phyloP scores from a whole-genome alignment of 345 rosid species.

The Eucalyptus cloeziana region DNA sequence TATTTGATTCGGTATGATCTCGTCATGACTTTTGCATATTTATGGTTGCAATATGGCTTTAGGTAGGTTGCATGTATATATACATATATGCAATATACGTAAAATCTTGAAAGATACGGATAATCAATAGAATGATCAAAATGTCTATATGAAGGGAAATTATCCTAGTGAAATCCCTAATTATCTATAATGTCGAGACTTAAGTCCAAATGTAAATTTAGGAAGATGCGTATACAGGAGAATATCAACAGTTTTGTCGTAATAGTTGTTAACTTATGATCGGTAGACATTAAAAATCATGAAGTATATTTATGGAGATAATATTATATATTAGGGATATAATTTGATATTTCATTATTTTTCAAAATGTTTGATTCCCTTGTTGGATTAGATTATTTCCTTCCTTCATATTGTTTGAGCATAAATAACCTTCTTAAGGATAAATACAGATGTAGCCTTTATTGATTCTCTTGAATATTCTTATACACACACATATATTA shows the following conservation, averaged over 20 bases:
- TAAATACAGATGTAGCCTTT: neutral
- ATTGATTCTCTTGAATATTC: neutral
- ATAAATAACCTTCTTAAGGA: neutral
- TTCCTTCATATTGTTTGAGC: neutral
- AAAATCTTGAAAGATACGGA: neutral
- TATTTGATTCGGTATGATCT: neutral
- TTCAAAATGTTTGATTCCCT: neutral
- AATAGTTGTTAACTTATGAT: neutral
- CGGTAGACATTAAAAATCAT: neutral
- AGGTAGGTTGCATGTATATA: too few relatives aligned
- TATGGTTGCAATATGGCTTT: neutral
- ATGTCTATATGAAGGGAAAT: too few relatives aligned
- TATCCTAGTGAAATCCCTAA: neutral
- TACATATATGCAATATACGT: neutral
- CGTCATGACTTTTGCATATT: neutral
- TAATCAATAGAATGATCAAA: neutral
- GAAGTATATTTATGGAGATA: neutral
- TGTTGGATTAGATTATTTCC: neutral
- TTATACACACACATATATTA: too few relatives aligned
- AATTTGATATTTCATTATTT: too few relatives aligned
- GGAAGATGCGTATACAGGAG: neutral
- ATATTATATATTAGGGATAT: neutral
- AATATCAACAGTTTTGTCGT: neutral
- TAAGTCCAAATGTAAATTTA: neutral
- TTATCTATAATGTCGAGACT: neutral